These are phyloP conservation scores for Euphrasia arctica DNA, from an alignment of 305 asterid genomes.

Conservation along the genomic window DNA sequence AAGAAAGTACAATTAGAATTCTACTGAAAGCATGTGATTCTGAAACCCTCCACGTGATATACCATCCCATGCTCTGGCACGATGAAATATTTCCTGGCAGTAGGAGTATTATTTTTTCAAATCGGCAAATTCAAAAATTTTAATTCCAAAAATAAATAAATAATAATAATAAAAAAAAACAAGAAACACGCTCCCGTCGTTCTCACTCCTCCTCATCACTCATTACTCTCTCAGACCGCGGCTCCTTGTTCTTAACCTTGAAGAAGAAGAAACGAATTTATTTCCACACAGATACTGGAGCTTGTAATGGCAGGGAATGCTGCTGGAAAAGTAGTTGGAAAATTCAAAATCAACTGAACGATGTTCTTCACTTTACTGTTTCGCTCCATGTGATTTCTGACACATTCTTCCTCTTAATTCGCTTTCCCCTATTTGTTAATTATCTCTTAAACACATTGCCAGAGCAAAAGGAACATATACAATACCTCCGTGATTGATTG, in stretches of 20 bases:
- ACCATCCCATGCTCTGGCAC: too few relatives aligned
- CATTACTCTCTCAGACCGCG: constrained; percentile 31
- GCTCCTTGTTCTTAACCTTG: constrained; percentile 27
- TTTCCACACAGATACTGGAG: constrained; percentile 32
- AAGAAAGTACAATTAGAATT: too few relatives aligned
- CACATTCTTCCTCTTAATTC: constrained; percentile 36
- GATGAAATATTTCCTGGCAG: too few relatives aligned
- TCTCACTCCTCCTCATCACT: constrained; percentile 37
- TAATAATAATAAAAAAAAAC: background rate
- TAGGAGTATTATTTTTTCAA: too few relatives aligned
- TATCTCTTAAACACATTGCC: constrained; percentile 16
- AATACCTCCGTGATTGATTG: background rate
- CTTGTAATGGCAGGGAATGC: constrained; percentile 43
- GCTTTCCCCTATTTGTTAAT: background rate
- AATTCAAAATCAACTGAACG: constrained; percentile 30
- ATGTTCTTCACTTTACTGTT: constrained; percentile 46
- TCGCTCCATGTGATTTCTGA: constrained; percentile 82
- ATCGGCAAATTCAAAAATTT: too few relatives aligned
- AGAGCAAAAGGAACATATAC: constrained; percentile 25
- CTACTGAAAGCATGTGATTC: too few relatives aligned
- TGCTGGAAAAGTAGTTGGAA: constrained; percentile 38
- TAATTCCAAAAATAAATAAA: too few relatives aligned
- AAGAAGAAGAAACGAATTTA: background rate
- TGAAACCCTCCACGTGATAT: too few relatives aligned
- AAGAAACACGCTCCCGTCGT: constrained; percentile 33